Evolutionary conservation across 768 basidiomycete genomes (phyloP).

Genomic region (Kwoniella shandongensis): DNA sequence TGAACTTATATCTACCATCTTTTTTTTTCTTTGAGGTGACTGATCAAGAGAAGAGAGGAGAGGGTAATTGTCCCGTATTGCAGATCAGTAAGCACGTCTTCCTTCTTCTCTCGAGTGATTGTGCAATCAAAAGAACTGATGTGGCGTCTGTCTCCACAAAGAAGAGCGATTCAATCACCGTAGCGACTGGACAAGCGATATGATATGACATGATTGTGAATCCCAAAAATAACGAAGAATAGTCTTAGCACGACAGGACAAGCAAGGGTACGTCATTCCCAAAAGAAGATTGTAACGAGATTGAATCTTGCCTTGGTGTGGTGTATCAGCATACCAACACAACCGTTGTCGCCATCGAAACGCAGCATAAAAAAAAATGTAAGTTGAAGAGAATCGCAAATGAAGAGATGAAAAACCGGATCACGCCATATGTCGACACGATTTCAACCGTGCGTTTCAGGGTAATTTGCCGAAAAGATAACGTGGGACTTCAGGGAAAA

Average conservation of each 20-base stretch:
- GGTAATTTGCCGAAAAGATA: background rate
- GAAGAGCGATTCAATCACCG: background rate
- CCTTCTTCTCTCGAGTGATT: no score
- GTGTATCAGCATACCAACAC: no score
- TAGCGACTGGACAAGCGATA: background rate
- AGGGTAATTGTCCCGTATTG: no score
- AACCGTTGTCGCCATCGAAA: background rate
- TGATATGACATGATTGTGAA: background rate
- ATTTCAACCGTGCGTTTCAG: background rate
- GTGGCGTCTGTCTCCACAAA: no score
- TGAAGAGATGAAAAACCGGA: slow-evolving; percentile 2
- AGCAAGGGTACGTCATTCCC: no score
- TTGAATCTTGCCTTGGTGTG: no score
- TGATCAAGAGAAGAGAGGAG: slow-evolving; percentile 2
- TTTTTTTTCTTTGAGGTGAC: background rate
- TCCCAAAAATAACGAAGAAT: background rate
- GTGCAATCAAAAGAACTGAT: no score
- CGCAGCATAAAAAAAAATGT: background rate
- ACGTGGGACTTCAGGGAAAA: no score
- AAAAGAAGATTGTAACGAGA: no score
- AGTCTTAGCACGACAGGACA: background rate
- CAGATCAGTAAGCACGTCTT: slow-evolving; percentile 13
- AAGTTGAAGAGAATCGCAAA: background rate
- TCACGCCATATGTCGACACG: slow-evolving; percentile 16
- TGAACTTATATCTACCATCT: slow-evolving; percentile 9